phyloP scores from a whole-genome alignment of 2,329 filamentous ascomycete species.

The Epichloe coenophiala region DNA sequence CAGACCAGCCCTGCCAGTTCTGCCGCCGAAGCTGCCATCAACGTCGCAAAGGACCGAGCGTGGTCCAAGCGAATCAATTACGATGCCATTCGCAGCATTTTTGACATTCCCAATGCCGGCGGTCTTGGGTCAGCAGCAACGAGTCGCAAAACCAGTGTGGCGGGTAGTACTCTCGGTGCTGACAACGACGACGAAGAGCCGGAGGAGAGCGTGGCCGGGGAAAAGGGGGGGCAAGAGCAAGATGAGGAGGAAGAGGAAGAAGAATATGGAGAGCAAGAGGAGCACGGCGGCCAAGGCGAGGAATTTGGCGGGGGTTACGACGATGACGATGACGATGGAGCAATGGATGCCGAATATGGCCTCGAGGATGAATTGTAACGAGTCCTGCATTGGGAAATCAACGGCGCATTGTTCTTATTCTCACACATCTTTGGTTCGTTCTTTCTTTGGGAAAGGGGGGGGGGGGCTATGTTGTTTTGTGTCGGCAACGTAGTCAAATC shows the following conservation, averaged over 20 bases:
- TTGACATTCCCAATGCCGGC: slow-evolving; percentile 30
- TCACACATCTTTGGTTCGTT: not conserved
- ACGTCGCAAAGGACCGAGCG: slow-evolving; percentile 52
- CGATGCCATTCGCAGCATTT: slow-evolving; percentile 44
- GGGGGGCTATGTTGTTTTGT: too few species aligned
- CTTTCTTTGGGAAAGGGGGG: too few species aligned
- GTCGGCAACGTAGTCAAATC: too few species aligned
- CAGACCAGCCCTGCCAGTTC: slow-evolving; percentile 52
- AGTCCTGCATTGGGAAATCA: not conserved
- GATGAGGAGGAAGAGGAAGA: slow-evolving; percentile 19
- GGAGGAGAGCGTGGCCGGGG: slow-evolving; percentile 22
- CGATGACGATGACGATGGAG: slow-evolving; percentile 23
- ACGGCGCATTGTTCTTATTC: not conserved
- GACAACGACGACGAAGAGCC: slow-evolving; percentile 22
- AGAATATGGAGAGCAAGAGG: slow-evolving; percentile 20
- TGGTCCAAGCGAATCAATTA: slow-evolving; percentile 70
- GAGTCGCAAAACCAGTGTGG: slow-evolving; percentile 29
- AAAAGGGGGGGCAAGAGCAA: slow-evolving; percentile 17
- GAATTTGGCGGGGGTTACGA: slow-evolving; percentile 22
- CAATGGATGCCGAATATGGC: slow-evolving; percentile 22
- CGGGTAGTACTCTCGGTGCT: slow-evolving; percentile 22
- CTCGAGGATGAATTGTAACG: slow-evolving; percentile 5
- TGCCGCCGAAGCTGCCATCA: slow-evolving; percentile 54
- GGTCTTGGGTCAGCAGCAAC: slow-evolving; percentile 37
- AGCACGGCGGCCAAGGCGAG: slow-evolving; percentile 20